Base-by-base conservation (phyloP, 192 early-diverging fungal genomes). In the Radiomyces spectabilis region DNA sequence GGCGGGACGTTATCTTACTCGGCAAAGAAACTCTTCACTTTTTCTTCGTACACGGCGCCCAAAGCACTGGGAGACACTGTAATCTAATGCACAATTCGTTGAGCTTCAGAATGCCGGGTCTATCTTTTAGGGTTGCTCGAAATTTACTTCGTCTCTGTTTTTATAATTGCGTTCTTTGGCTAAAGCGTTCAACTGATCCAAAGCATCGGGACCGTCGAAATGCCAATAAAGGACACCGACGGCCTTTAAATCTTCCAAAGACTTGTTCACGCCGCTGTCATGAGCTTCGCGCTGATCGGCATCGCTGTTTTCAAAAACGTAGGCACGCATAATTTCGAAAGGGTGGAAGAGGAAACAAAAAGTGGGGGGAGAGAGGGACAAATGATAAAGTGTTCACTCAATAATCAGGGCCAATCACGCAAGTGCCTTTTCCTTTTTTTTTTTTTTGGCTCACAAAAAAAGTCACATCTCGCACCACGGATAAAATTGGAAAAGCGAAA, bases 11-110 rank as follows among this genome's bases (percentile, higher is more conserved):
- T n/a, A 76, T 21, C 68, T 50, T 75, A 82, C 80, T 95, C 95
- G 25, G 80, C 76, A 64, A 91, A 96, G 59, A 98, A 98, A 8
- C 66, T 86, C 75, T 94, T 92, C 55, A 99, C 79, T 69, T 93
- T 96, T 26, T 79, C 84, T 45, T 97, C 94, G 66, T 96, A 99
- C n/a, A 66, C 32, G 57, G 85, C 83, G 34, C 86, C 86, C 40
- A 98, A 73, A 44, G 73, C 82, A 15, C 82, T 79, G 34, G 80
- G 83, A 46, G 89, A 88, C 42, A 95, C 88, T 33, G 72, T 76
- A 51, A 98, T 90, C 85, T 87, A 45, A 24, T 32, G 42, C 3
- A n/a, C 1, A 51, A 10, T 38, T 34, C 12, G 21, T 2, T 15
- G 21, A 13, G 24, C 7, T 62, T 9, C 26, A 2, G 10, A 56